Evolutionary conservation across 176 grass and related monocot species (phyloP), one percentile per base, ranked within the genome.

Genomic region (Avena insularis): DNA sequence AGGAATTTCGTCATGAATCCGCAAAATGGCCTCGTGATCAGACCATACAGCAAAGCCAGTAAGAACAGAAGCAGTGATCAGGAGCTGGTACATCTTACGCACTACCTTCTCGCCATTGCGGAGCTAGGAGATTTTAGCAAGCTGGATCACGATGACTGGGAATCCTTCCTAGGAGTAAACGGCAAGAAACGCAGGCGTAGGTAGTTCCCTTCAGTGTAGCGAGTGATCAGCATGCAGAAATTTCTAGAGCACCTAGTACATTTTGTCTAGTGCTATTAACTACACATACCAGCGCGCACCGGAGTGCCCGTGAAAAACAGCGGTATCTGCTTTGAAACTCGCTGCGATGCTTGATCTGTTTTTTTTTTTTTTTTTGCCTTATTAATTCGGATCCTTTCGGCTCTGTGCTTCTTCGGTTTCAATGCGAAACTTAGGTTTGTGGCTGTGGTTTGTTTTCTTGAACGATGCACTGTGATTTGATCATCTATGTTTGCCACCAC

Each of bases 1-100:
- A 92, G 97, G 86, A 99, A 99, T 61, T 99, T 94, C 13, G 89
- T 96, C 61, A 99, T 99, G 97, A 99, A 99, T 73, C 97, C 97
- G 31, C 97, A 99, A 62, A 99, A 99, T 46, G 97, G 97, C 15
- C 92, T 99, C 5, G 88, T 87, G 71, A 96, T 99, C 48, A 93
- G 14, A 70, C 97, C 94, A 49, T 99, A 91, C 79, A 99, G 36
- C 87, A 89, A 86, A 59, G 94, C 97, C 15, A 92, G 93, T 88
- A 76, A 68, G n/a, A 94, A 93, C 77, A 87, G 97, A 88, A 70
- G 77, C 69, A 77, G 13, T 53, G 97, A 99, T 71, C 85, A 74
- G 12, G 97, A 99, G 80, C 90, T 99, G 77, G 58, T 93, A 54
- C 90, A 94, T 72, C 88, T 99, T 65, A 90, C 97, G 53, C 89